phyloP scores from a whole-genome alignment of 345 rosid genomes.

The Citrus sp. region DNA sequence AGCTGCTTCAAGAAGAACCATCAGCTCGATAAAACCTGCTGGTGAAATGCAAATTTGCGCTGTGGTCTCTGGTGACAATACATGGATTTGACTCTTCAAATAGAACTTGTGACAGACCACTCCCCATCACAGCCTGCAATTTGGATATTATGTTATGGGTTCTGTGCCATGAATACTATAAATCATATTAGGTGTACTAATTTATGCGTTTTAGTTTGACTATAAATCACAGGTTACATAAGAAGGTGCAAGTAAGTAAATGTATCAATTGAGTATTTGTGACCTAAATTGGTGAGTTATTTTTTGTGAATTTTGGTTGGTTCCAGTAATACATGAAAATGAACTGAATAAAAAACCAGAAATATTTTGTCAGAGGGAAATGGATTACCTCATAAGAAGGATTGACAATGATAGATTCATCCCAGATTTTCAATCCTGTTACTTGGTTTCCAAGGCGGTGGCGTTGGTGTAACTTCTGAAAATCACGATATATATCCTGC shows the following conservation, averaged over 20 bases:
- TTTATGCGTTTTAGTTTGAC: neutral
- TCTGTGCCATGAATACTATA: neutral
- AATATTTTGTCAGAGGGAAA: neutral
- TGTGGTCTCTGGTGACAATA: conserved; percentile 16
- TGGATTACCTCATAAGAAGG: conserved; percentile 7
- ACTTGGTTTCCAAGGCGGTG: conserved; percentile 11
- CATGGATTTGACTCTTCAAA: conserved; percentile 16
- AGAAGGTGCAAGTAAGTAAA: neutral
- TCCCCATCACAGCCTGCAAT: conserved; percentile 10
- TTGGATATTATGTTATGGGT: neutral
- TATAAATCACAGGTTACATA: neutral
- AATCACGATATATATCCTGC: conserved; percentile 27
- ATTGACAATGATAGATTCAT: neutral
- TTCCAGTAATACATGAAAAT: neutral
- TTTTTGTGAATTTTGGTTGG: neutral
- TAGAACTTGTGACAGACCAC: conserved; percentile 24
- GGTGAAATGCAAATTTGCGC: conserved; percentile 1
- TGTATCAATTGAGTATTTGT: neutral
- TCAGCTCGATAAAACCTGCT: neutral
- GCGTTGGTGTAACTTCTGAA: conserved; percentile 14
- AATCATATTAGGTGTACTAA: neutral
- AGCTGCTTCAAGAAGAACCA: neutral
- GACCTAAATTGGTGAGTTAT: neutral
- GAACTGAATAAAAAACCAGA: neutral
- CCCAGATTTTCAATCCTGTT: neutral